These are phyloP conservation scores for Fonsecaea monophora DNA, from an alignment of 2,329 filamentous ascomycete species.

Conservation along the genomic window DNA sequence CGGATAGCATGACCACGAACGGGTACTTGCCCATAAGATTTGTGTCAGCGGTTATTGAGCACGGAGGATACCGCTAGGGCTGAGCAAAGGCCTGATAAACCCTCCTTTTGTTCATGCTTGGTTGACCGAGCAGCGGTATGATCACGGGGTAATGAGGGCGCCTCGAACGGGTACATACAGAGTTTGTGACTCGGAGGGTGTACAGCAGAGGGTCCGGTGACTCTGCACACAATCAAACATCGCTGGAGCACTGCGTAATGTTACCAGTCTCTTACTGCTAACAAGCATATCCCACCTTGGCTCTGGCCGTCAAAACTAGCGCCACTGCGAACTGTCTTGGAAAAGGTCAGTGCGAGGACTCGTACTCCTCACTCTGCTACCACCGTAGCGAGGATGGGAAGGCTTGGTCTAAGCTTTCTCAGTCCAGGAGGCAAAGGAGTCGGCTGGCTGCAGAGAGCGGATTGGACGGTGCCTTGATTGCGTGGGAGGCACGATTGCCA, in stretches of 20 bases:
- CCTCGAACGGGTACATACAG: slow-evolving; percentile 3
- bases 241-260: slow-evolving; percentile 1
- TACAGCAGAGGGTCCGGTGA: slow-evolving; percentile 11
- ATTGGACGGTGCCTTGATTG: slow-evolving; percentile 37
- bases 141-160: neutral
- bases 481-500: slow-evolving; percentile 26
- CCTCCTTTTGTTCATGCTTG: neutral
- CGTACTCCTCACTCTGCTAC: too few species aligned
- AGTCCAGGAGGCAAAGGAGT: slow-evolving; percentile 7
- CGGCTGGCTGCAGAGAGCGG: slow-evolving; percentile 24
- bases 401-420: slow-evolving; percentile 19
- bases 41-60: slow-evolving; percentile 15
- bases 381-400: slow-evolving; percentile 8
- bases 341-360: slow-evolving; percentile 1
- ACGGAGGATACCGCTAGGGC: slow-evolving; percentile 13
- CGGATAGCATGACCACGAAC: slow-evolving; percentile 13
- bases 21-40: slow-evolving; percentile 17
- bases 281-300: neutral
- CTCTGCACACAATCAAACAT: neutral
- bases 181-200: slow-evolving; percentile 5
- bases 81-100: slow-evolving; percentile 16
- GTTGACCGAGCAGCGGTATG: neutral
- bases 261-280: slow-evolving; percentile 2
- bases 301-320: neutral
- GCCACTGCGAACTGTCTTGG: slow-evolving; percentile 7